Conservation (phyloP, 179 eudicot species). For the Silene coronaria region DNA sequence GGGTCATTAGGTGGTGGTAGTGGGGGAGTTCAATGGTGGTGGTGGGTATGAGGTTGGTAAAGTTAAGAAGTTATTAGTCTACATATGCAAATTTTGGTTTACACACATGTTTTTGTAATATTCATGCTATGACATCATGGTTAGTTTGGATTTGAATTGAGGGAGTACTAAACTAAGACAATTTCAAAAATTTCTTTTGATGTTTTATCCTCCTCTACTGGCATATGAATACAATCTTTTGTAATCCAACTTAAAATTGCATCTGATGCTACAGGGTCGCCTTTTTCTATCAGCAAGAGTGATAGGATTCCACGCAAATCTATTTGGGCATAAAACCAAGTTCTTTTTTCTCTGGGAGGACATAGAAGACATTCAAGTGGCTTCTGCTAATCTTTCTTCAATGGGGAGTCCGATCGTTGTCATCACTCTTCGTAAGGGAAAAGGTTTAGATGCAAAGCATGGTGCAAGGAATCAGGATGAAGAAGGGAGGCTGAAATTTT, state of each 20-base stretch:
- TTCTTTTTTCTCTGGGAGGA: conserved; percentile 95
- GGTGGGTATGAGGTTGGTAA: neutral
- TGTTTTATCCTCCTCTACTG: neutral
- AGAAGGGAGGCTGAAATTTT: conserved; percentile 77
- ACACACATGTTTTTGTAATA: neutral
- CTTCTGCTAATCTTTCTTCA: conserved; percentile 73
- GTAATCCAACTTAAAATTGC: conserved; percentile 4
- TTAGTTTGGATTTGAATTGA: neutral
- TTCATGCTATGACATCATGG: neutral
- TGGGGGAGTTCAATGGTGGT: neutral
- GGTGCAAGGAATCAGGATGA: conserved; percentile 86
- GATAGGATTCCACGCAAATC: conserved; percentile 79
- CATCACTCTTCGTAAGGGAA: conserved; percentile 71
- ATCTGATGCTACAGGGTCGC: conserved; percentile 61
- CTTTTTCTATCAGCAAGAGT: conserved; percentile 86
- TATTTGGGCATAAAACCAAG: conserved; percentile 84
- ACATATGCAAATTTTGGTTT: neutral
- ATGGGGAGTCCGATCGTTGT: conserved; percentile 87
- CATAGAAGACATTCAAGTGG: conserved; percentile 76
- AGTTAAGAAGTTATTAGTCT: neutral
- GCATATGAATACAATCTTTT: conserved; percentile 4
- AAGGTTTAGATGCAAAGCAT: conserved; percentile 85
- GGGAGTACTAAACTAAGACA: neutral
- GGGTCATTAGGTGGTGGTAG: too few relatives aligned
- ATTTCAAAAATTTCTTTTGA: neutral